These are phyloP conservation scores for Eucalyptus tenuipes DNA, from an alignment of 345 rosid species.

Conservation along the genomic window DNA sequence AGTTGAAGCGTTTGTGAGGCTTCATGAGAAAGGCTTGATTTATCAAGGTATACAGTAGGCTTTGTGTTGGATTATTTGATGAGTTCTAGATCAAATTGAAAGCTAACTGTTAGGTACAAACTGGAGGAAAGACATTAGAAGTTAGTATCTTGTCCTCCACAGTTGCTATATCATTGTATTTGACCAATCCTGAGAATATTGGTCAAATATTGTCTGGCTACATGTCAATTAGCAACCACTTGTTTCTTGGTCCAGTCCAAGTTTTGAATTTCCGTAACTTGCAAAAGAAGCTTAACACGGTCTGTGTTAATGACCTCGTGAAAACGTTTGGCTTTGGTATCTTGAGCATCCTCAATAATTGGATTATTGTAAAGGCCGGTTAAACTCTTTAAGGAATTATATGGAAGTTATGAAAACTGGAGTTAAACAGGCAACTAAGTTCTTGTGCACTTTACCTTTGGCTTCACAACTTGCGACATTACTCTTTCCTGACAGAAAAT, in stretches of 20 bases:
- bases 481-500: neutral
- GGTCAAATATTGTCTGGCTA: neutral
- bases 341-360: neutral
- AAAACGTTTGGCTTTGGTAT: neutral
- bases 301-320: neutral
- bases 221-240: neutral
- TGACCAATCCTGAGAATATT: neutral
- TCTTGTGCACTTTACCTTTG: neutral
- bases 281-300: neutral
- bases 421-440: neutral
- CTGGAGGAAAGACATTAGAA: neutral
- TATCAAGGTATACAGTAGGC: conserved; percentile 49
- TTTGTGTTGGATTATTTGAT: neutral
- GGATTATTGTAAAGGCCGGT: neutral
- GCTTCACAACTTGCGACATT: neutral
- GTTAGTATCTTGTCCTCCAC: neutral
- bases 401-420: neutral
- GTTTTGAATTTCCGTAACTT: neutral
- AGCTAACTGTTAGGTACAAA: neutral
- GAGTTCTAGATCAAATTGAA: neutral
- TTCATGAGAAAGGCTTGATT: conserved; percentile 90
- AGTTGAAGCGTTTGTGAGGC: conserved; percentile 80
- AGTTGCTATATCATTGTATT: neutral
- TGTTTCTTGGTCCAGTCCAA: neutral
- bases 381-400: neutral